Conservation (phyloP, 1,139 yeast genomes). For the Yamadazyma siamensis region DNA sequence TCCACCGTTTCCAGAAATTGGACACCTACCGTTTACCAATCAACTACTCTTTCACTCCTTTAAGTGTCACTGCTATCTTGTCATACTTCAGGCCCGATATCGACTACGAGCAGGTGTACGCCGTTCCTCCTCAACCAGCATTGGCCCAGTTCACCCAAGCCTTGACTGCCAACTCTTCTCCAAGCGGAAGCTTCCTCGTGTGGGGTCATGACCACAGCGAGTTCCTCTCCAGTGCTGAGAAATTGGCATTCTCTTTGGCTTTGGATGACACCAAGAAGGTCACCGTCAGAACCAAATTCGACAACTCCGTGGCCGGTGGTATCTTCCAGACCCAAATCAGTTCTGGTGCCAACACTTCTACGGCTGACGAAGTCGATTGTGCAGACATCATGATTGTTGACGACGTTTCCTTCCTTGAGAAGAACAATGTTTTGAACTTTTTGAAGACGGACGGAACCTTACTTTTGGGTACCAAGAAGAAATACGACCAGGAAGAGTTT, state of each 20-base stretch:
- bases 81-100: constrained; percentile 38
- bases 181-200: constrained; percentile 51
- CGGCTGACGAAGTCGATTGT: constrained; percentile 43
- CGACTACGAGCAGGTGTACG: constrained; percentile 10
- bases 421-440: constrained; percentile 60
- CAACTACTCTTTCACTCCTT: constrained; percentile 55
- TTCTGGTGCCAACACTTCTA: constrained; percentile 22
- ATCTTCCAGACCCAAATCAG: constrained; percentile 75
- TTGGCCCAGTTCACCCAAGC: constrained; percentile 10
- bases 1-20: constrained; percentile 32
- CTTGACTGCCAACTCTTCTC: constrained; percentile 41
- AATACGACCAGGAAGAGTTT: constrained; percentile 38
- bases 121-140: constrained; percentile 14
- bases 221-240: constrained; percentile 55
- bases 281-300: constrained; percentile 61
- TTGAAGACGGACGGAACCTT: constrained; percentile 57
- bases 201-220: constrained; percentile 68
- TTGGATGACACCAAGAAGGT: constrained; percentile 57
- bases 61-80: constrained; percentile 49
- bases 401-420: constrained; percentile 48
- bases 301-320: constrained; percentile 72
- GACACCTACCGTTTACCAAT: constrained; percentile 52
- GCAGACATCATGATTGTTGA: constrained; percentile 68
- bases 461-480: constrained; percentile 25
- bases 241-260: constrained; percentile 69